Base-by-base conservation (phyloP, 192 early-diverging fungal species). In the Gaertneriomyces sp. region DNA sequence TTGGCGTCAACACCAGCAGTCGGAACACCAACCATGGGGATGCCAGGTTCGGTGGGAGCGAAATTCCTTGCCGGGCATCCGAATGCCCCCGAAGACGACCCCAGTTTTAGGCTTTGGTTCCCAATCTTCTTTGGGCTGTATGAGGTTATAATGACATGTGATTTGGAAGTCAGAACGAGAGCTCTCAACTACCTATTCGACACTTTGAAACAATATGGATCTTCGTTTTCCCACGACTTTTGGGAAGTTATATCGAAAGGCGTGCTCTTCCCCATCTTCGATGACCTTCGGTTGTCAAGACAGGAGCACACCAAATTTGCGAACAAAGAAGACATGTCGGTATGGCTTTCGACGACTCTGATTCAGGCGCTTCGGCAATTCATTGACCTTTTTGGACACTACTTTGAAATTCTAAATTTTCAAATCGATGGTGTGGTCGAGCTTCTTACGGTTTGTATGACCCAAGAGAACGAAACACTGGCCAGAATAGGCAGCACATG, bases 331-430 rank as follows among this genome's bases (percentile, higher is more conserved):
- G 93, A 97, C 63, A 80, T 93, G 72, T 88, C 85, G 62, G 84
- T 94, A 25, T 97, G 94, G 94, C 80, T 97, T 47, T 94, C 91
- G 11, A 95, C 93, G 7, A 95, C 94, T 11, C 81, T 97, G 78
- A 91, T 97, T 71, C 89, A 93, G 77, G 94, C 93, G 5, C 76
- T 97, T 68, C 81, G 92, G 40, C 89, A 87, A 71, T 82, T 97
- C 60, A 84, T 97, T 17, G 90, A 92, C 51, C 73, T 97, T 57
- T 95, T 93, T 61, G 84, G 88, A 0, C 73, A 76, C 65, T 94
- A 91, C 70, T 93, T 84, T 62, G 87, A 90, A 19, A 81, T 79
- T 55, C 75, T 93, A 49, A 73, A 71, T 33, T 85, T 86, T 52
- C 88, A 90, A 80, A 83, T 95, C 72, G 84, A 83, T 54, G 85